Conservation (phyloP, 169 alveolate species). For the Cryptosporidium ryanae region DNA sequence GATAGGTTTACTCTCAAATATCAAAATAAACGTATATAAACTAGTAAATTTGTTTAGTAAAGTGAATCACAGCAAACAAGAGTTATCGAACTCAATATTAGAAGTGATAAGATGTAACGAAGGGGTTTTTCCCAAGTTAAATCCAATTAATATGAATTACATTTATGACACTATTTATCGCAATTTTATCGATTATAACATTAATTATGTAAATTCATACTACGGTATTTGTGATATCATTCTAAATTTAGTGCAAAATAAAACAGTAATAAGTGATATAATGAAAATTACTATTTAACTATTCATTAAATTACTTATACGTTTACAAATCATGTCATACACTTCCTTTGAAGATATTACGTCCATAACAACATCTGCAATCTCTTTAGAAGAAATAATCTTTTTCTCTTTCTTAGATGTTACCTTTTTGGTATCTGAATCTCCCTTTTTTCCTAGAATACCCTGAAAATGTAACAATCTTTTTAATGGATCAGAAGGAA, state of each 20-base stretch:
- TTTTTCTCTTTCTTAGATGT: neutral
- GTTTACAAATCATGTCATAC: conserved; percentile 56
- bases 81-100: neutral
- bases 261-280: neutral
- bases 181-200: conserved; percentile 20
- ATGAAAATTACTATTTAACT: neutral
- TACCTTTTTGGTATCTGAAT: neutral
- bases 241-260: neutral
- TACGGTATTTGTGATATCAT: conserved; percentile 24
- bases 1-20: neutral
- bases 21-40: neutral
- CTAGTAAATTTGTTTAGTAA: neutral
- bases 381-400: conserved; percentile 47
- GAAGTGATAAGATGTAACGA: neutral
- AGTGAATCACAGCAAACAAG: neutral
- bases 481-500: neutral
- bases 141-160: neutral
- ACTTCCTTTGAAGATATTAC: conserved; percentile 65
- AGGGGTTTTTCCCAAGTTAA: neutral
- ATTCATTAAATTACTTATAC: conserved; percentile 34
- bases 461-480: conserved; percentile 53
- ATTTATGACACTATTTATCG: neutral
- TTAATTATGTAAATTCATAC: neutral
- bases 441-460: conserved; percentile 37
- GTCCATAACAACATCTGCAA: conserved; percentile 40